phyloP scores from a whole-genome alignment of 192 early-diverging fungal genomes.

The Rhizophagus sp. region DNA sequence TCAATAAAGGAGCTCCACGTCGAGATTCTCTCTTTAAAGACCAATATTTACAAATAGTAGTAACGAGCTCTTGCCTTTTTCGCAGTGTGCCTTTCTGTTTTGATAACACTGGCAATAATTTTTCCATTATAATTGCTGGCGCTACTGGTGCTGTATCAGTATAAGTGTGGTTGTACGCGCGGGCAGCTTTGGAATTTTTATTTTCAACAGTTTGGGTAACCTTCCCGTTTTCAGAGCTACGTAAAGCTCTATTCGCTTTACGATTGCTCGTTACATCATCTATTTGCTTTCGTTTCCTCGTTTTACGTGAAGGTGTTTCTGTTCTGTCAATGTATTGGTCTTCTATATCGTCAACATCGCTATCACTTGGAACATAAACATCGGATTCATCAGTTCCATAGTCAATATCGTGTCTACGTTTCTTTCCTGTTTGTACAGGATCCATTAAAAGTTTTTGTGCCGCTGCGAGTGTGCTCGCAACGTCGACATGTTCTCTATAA shows the following conservation, averaged over 20 bases:
- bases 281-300: not conserved
- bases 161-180: slow-evolving; percentile 65
- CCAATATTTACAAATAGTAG: slow-evolving; percentile 88
- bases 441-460: slow-evolving; percentile 37
- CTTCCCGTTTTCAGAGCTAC: not conserved
- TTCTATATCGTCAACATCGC: slow-evolving; percentile 28
- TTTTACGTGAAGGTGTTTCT: not conserved
- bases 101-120: slow-evolving; percentile 45
- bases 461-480: slow-evolving; percentile 34
- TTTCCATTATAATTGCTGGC: slow-evolving; percentile 59
- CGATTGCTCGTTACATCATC: not conserved
- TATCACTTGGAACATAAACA: slow-evolving; percentile 40
- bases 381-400: slow-evolving; percentile 43
- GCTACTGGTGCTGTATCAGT: slow-evolving; percentile 62
- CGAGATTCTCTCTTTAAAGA: slow-evolving; percentile 88
- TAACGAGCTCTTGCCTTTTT: slow-evolving; percentile 60
- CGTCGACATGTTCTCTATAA: slow-evolving; percentile 51
- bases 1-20: slow-evolving; percentile 91
- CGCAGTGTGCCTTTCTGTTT: slow-evolving; percentile 41
- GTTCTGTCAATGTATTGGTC: not conserved
- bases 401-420: slow-evolving; percentile 29
- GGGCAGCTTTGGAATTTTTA: slow-evolving; percentile 49
- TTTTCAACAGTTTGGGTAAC: not conserved
- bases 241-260: not conserved
- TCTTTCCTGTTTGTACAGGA: slow-evolving; percentile 34